These are phyloP conservation scores for Camellia granthamiana DNA, from an alignment of 148 eudicot genomes.

Conservation along the genomic window DNA sequence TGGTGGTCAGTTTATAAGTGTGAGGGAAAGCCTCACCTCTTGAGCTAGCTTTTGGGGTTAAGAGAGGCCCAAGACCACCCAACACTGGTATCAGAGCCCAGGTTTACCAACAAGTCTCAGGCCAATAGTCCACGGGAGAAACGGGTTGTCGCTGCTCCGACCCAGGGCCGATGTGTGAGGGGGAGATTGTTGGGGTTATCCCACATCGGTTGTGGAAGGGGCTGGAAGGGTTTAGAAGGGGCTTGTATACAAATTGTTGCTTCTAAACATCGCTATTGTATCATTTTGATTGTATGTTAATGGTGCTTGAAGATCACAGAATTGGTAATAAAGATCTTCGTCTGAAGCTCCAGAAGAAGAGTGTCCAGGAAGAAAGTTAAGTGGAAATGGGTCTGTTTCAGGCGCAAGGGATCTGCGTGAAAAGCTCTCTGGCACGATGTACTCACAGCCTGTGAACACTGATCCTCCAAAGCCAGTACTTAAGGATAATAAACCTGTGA, in stretches of 20 bases:
- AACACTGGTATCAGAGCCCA: too few relatives aligned
- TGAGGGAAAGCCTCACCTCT: too few relatives aligned
- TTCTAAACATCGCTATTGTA: background rate
- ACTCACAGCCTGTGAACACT: constrained; percentile 40
- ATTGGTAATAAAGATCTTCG: constrained; percentile 76
- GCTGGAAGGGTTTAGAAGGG: too few relatives aligned
- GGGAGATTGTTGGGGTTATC: too few relatives aligned
- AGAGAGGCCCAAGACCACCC: too few relatives aligned
- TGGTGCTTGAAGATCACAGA: constrained; percentile 49
- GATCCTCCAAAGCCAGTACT: constrained; percentile 32
- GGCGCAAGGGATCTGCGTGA: constrained; percentile 73
- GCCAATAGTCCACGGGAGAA: too few relatives aligned
- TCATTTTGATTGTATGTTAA: constrained; percentile 21
- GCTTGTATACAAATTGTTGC: background rate
- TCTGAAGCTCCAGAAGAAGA: constrained; percentile 73
- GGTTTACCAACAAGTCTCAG: too few relatives aligned
- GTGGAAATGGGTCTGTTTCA: constrained; percentile 34
- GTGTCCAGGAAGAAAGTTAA: constrained; percentile 39
- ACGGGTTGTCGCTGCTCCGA: too few relatives aligned
- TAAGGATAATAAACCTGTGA: constrained; percentile 53
- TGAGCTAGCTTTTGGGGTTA: too few relatives aligned
- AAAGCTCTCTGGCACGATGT: constrained; percentile 62
- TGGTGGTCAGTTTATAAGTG: too few relatives aligned
- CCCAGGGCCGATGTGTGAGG: too few relatives aligned
- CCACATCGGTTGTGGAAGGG: too few relatives aligned